Conservation (phyloP, 2,329 filamentous ascomycete genomes). For the Sporothrix protearum region DNA sequence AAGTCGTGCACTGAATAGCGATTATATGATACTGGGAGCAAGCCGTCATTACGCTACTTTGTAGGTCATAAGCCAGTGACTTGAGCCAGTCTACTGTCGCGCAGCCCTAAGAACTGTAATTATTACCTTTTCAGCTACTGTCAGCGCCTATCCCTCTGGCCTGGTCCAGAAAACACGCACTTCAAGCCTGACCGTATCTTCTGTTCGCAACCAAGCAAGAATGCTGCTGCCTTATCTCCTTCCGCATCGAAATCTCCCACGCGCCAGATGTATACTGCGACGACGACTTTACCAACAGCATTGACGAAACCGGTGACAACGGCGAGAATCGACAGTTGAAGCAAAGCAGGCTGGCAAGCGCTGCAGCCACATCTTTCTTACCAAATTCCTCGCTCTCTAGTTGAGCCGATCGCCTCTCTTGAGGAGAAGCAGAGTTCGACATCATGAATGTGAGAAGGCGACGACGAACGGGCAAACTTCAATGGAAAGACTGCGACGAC, state of each 20-base stretch:
- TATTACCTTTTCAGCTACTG: too few species aligned
- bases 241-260: not conserved
- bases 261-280: not conserved
- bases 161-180: not conserved
- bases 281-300: not conserved
- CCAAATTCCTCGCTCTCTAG: not conserved
- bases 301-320: not conserved
- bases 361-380: not conserved
- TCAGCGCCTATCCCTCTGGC: slow-evolving; percentile 2
- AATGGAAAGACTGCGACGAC: not conserved
- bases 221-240: slow-evolving; percentile 22
- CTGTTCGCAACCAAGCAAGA: not conserved
- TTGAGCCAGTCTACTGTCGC: not conserved
- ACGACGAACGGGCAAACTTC: not conserved
- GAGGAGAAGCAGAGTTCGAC: not conserved
- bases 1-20: too few species aligned
- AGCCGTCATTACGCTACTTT: too few species aligned
- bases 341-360: not conserved
- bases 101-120: not conserved
- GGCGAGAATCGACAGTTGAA: not conserved
- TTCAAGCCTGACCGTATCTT: slow-evolving; percentile 9
- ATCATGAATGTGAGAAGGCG: slow-evolving; percentile 25
- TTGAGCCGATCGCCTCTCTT: not conserved
- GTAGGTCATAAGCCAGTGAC: not conserved
- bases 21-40: too few species aligned